Evolutionary conservation across 352 stramenopile genomes (phyloP), one percentile per base, ranked within the genome.

Genomic region (Globisporangium middletonii): DNA sequence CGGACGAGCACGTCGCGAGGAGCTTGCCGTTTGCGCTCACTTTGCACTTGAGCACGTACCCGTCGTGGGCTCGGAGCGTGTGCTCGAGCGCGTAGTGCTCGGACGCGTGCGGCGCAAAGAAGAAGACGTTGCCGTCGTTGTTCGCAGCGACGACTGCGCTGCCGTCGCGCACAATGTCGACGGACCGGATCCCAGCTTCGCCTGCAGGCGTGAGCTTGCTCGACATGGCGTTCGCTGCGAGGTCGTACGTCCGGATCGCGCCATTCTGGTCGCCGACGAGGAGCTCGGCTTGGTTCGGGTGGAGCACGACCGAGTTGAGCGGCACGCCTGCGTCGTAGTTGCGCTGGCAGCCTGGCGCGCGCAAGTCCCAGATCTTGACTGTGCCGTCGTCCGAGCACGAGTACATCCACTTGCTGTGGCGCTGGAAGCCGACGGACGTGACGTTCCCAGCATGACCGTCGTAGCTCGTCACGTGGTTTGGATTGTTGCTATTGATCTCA

Each of bases 401-500:
- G 71, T 97, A 99, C 73, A 99, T 96, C 93, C 93, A 99, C 62
- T 97, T 94, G 62, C 89, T 88, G 64, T 99, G 95, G 49, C 92
- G 84, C 72, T 99, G 96, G 79, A 99, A 99, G 42, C 97, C 97
- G 38, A 99, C 71, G 27, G 84, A 91, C 48, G 94, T 99, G n/a
- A 99, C 96, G 71, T 98, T 98, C 19, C 81, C 85, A 9, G 85
- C 92, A 74, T 99, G 97, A 13, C 96, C 95, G 55, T 99, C 96
- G 64, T 98, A 97, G 41, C 86, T 97, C 26, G 95, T 88, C 28
- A 99, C 84, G 46, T 97, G 91, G 73, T 97, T 97, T 2, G 95
- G 88, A 62, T 98, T 98, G 77, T 95, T 89, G 72, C 85, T 94
- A 65, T 96, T 95, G 81, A 99, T 98, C 77, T 99, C 97, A 65